Evolutionary conservation across 176 grass and related monocot species (phyloP), one percentile per base, ranked within the genome.

Genomic region (Leersia perrieri): DNA sequence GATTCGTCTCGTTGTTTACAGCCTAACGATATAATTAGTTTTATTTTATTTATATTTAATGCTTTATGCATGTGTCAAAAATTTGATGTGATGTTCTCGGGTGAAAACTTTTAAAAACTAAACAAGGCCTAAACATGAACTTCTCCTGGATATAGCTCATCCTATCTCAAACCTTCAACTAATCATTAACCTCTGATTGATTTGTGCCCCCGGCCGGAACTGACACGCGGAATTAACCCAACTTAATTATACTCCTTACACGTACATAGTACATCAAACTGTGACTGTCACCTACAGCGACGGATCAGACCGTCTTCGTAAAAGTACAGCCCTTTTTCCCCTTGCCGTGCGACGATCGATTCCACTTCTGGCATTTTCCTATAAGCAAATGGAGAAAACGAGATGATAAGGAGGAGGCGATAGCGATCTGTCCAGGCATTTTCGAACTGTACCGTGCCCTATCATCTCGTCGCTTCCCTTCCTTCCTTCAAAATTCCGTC

Each of bases 331-430:
- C 47, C 47, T 22, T 51, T 51, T 51, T 51, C 47, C 18, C 18
- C 18, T 18, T 41, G 1, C 45, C 7, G 47, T 51, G n/a, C n/a
- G n/a, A n/a, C 47, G 47, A 51, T 5, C 45, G 18, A 55, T 86
- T 45, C 61, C 1, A 2, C 8, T 16, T 11, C 25, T 7, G n/a
- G n/a, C n/a, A n/a, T n/a, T 27, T 22, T 0, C 30, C 41, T 36
- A 42, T 60, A 74, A 67, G 47, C 69, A 75, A 73, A 6, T 1
- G 41, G 33, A 4, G 11, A 65, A 28, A 39, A 73, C 15, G 33
- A 55, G n/a, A 8, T n/a, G 83, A 73, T 86, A 39, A 70, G 74
- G 74, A 64, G 57, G 78, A 36, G 16, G 1, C 42, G 20, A 51
- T 27, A 18, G 4, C 5, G 31, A 68, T 20, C 29, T 13, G 0